Conservation (phyloP, 306 rosid species). For the Rubus idaeus region DNA sequence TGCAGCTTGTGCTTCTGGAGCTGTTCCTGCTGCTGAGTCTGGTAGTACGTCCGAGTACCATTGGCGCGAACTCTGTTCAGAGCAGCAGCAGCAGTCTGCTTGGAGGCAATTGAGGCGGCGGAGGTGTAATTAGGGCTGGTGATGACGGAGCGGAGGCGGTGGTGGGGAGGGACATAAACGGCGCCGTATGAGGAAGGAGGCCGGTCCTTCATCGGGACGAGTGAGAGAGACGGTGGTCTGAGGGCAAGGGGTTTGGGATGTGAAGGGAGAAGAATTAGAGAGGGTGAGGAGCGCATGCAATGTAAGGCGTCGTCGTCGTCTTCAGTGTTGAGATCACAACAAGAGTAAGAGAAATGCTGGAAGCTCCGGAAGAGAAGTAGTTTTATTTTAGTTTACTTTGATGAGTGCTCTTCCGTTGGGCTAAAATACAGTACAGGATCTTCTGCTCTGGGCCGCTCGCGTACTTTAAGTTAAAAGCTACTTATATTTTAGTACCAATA, state of each 20-base stretch:
- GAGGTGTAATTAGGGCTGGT: constrained; percentile 37
- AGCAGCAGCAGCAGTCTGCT: constrained; percentile 22
- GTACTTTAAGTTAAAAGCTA: neutral
- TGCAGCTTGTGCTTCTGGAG: constrained; percentile 39
- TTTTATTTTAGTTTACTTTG: neutral
- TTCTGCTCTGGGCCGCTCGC: neutral
- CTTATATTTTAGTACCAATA: too few relatives aligned
- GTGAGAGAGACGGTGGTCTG: constrained; percentile 28
- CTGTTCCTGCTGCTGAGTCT: constrained; percentile 40
- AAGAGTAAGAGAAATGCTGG: neutral
- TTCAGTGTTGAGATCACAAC: constrained; percentile 15
- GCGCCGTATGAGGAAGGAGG: constrained; percentile 69
- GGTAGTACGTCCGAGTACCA: constrained; percentile 21
- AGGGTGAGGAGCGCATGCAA: constrained; percentile 42
- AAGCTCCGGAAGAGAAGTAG: neutral
- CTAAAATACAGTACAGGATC: neutral
- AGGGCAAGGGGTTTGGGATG: constrained; percentile 43
- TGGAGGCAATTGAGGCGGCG: constrained; percentile 38
- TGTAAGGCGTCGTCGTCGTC: constrained; percentile 8
- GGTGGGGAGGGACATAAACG: constrained; percentile 85
- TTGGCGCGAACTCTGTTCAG: constrained; percentile 27
- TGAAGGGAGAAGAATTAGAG: constrained; percentile 17
- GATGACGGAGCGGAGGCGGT: constrained; percentile 70
- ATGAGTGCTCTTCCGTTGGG: neutral
- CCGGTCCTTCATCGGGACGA: constrained; percentile 74